Evolutionary conservation across 345 rosid genomes (phyloP).

Genomic region (Gynandropsis gynandra): DNA sequence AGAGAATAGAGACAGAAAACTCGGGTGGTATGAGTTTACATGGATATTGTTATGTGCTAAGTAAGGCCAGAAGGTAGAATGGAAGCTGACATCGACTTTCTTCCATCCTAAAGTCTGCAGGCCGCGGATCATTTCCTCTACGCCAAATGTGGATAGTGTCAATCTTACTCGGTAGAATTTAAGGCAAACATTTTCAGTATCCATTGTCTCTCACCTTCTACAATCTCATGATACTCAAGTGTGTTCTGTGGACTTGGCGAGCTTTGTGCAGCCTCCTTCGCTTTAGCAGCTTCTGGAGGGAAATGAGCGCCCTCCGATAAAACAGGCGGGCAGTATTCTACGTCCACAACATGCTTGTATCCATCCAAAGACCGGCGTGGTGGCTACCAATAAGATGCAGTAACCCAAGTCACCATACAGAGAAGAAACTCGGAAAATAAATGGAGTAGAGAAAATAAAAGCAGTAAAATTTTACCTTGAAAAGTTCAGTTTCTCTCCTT

Average conservation of each 20-base stretch:
- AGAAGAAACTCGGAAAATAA: background rate
- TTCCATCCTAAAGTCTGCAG: slow-evolving; percentile 88
- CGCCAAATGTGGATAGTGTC: slow-evolving; percentile 11
- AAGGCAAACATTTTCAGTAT: background rate
- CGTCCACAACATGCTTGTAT: slow-evolving; percentile 89
- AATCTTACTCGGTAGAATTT: background rate
- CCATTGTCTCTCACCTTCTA: slow-evolving; percentile 56
- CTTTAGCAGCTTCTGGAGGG: slow-evolving; percentile 82
- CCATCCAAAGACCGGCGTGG: slow-evolving; percentile 84
- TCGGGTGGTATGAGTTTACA: slow-evolving; percentile 28
- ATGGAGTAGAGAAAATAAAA: background rate
- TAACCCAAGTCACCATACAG: background rate
- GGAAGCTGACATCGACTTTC: slow-evolving; percentile 95
- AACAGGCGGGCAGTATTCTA: slow-evolving; percentile 77
- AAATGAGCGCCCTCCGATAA: slow-evolving; percentile 80
- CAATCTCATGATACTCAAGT: slow-evolving; percentile 64
- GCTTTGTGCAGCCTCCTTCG: slow-evolving; percentile 83
- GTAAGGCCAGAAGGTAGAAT: slow-evolving; percentile 87
- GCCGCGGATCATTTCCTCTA: slow-evolving; percentile 94
- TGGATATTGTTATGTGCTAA: slow-evolving; percentile 95
- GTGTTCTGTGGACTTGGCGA: slow-evolving; percentile 56
- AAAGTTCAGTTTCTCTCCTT: slow-evolving; percentile 86
- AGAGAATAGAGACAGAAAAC: slow-evolving; percentile 4
- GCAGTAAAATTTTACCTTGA: slow-evolving; percentile 40
- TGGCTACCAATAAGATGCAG: slow-evolving; percentile 41